A percentile compares a stretch with the other conserved stretches of the same genome.
Conservation (phyloP, 768 basidiomycete species). For the Crepidotus variabilis region DNA sequence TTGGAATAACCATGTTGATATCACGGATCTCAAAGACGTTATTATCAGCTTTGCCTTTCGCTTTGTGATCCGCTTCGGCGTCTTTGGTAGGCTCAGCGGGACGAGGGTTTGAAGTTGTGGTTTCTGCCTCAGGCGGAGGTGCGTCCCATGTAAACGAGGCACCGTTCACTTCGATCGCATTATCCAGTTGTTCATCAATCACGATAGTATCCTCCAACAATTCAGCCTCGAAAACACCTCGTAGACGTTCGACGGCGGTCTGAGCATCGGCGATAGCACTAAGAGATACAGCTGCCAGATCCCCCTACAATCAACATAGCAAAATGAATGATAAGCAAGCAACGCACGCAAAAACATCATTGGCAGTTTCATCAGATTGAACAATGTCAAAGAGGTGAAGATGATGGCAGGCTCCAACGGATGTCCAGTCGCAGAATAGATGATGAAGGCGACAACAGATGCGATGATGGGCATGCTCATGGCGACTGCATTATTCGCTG, state of each 20-base stretch:
- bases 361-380: conserved; percentile 78
- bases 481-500: conserved; percentile 64
- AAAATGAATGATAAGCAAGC: not conserved
- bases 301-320: too few species aligned
- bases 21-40: conserved; percentile 43
- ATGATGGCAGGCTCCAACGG: conserved; percentile 62
- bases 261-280: conserved; percentile 78
- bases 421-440: conserved; percentile 75
- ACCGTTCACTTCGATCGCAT: conserved; percentile 61
- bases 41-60: not conserved
- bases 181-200: conserved; percentile 48
- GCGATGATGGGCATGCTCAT: conserved; percentile 74
- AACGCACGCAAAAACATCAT: conserved; percentile 64
- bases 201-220: conserved; percentile 53
- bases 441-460: conserved; percentile 71
- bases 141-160: conserved; percentile 88
- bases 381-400: conserved; percentile 82
- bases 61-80: too few species aligned
- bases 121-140: conserved; percentile 49
- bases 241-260: conserved; percentile 72
- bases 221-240: conserved; percentile 86
- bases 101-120: conserved; percentile 14
- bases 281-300: conserved; percentile 53
- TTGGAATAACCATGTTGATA: conserved; percentile 47
- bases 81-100: not conserved